A percentile compares a stretch with the other conserved stretches of the same genome.
phyloP scores from a whole-genome alignment of 2,329 filamentous ascomycete species.

The Hymenoscyphus infarciens region DNA sequence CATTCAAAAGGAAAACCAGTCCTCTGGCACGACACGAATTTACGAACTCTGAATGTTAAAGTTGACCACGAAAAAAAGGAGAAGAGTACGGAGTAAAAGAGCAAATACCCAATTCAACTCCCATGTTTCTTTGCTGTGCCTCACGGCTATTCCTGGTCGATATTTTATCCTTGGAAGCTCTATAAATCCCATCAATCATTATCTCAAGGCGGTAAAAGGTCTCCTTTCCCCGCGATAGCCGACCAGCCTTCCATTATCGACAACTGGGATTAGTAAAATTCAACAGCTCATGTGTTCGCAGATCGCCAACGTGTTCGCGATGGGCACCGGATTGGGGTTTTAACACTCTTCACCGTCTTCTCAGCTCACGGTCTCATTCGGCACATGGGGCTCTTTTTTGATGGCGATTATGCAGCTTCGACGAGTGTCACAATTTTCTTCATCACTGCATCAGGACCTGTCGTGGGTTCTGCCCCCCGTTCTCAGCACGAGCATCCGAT shows the following conservation, averaged over 20 bases:
- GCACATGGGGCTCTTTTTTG: constrained; percentile 4
- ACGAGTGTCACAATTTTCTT: constrained; percentile 2
- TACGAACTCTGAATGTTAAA: background rate
- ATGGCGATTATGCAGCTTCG: background rate
- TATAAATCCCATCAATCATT: background rate
- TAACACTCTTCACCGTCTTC: constrained; percentile 1
- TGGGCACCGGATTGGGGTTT: constrained; percentile 2
- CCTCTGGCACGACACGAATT: background rate
- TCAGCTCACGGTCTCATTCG: constrained; percentile 2
- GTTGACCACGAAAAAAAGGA: background rate
- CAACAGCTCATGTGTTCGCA: constrained; percentile 5
- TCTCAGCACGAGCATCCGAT: background rate
- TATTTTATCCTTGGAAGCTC: background rate
- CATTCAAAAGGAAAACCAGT: background rate
- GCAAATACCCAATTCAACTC: too few relatives aligned
- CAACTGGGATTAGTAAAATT: constrained; percentile 1
- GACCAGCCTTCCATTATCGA: constrained; percentile 10
- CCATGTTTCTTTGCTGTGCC: background rate
- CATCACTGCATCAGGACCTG: constrained; percentile 1
- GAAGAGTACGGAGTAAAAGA: background rate
- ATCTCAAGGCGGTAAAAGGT: constrained; percentile 7
- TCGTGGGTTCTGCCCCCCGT: background rate
- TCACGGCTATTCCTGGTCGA: constrained; percentile 3
- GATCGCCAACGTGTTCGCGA: constrained; percentile 3
- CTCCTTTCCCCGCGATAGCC: constrained; percentile 15